phyloP scores from a whole-genome alignment of 805 yeast species.

The Cyberlindnera japonica region DNA sequence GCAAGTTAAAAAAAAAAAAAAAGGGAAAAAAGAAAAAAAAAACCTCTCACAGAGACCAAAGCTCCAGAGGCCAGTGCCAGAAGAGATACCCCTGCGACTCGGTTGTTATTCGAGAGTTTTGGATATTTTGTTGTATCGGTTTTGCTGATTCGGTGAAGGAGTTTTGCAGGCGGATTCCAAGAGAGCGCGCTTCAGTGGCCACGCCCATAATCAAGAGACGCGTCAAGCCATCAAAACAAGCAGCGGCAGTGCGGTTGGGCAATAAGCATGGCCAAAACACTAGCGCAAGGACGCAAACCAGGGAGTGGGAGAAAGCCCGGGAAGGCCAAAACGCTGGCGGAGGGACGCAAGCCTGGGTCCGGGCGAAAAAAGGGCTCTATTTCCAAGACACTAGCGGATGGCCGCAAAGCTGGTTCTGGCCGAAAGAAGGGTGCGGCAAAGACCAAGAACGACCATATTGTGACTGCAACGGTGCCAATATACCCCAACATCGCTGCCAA shows the following conservation, averaged over 20 bases:
- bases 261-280: constrained; percentile 27
- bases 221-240: not conserved
- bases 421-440: constrained; percentile 20
- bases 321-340: constrained; percentile 26
- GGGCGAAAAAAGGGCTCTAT: constrained; percentile 28
- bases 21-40: constrained; percentile 3
- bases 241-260: not conserved
- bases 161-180: too few species aligned
- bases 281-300: constrained; percentile 29
- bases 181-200: not conserved
- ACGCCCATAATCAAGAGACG: not conserved
- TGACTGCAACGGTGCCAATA: constrained; percentile 2
- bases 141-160: too few species aligned
- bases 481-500: constrained; percentile 1
- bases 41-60: not conserved
- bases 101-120: too few species aligned
- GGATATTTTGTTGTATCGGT: too few species aligned
- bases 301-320: constrained; percentile 31
- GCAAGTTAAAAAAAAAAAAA: constrained; percentile 2
- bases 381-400: constrained; percentile 25
- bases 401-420: constrained; percentile 27
- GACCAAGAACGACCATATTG: not conserved
- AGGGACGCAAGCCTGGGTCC: constrained; percentile 28
- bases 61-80: not conserved
- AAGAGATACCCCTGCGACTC: not conserved